These are phyloP conservation scores for Clausena lansium DNA, from an alignment of 345 rosid genomes.

Conservation along the genomic window DNA sequence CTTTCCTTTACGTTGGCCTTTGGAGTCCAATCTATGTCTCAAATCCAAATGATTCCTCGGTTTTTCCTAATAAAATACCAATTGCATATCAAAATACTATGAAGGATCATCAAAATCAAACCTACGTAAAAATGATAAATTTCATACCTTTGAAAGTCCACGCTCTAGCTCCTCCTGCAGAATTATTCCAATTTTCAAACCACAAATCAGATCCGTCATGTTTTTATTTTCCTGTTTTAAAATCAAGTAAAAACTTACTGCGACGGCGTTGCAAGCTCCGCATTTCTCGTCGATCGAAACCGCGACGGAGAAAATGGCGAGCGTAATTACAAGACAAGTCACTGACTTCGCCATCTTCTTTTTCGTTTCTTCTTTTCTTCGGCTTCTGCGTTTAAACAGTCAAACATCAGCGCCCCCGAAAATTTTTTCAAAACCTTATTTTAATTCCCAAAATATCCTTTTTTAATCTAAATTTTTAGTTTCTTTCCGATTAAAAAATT, in stretches of 20 bases:
- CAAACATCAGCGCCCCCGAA: no score
- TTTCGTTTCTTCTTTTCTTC: not conserved
- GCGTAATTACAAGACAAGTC: slow-evolving; percentile 26
- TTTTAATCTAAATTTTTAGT: no score
- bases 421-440: no score
- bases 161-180: slow-evolving; percentile 80
- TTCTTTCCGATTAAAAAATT: no score
- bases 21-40: slow-evolving; percentile 85
- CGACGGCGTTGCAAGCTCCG: slow-evolving; percentile 82
- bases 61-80: slow-evolving; percentile 52
- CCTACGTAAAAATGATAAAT: not conserved
- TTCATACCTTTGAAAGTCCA: slow-evolving; percentile 69
- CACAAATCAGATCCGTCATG: not conserved
- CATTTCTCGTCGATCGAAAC: slow-evolving; percentile 67
- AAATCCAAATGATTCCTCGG: slow-evolving; percentile 93
- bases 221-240: not conserved
- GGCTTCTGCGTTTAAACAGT: not conserved
- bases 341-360: slow-evolving; percentile 27
- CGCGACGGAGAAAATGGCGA: slow-evolving; percentile 33
- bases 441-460: no score
- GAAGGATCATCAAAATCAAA: not conserved
- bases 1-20: slow-evolving; percentile 92
- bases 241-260: slow-evolving; percentile 42
- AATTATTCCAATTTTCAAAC: slow-evolving; percentile 13
- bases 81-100: not conserved